These are phyloP conservation scores for Euphorbia schlechtendalii DNA, from an alignment of 441 rosid genomes.

Conservation along the genomic window DNA sequence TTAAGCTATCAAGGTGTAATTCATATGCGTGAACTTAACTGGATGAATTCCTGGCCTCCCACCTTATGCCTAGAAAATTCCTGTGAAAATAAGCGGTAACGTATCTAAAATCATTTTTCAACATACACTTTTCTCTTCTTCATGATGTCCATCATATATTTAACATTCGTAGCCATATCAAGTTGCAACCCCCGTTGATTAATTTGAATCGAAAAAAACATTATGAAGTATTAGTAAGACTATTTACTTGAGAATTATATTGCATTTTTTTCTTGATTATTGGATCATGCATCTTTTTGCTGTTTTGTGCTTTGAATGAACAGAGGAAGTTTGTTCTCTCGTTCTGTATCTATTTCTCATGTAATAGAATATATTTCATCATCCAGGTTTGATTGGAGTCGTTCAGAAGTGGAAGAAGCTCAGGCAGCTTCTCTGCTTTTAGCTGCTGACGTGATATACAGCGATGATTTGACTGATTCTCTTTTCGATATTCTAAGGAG, in stretches of 20 bases:
- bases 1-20: slow-evolving; percentile 37
- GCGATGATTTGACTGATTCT: slow-evolving; percentile 54
- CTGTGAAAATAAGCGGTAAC: slow-evolving; percentile 33
- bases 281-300: background rate
- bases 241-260: background rate
- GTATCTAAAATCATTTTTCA: background rate
- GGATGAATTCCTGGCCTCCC: slow-evolving; percentile 70
- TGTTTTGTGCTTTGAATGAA: background rate
- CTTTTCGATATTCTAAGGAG: slow-evolving; percentile 39
- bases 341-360: background rate
- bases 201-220: too few relatives aligned
- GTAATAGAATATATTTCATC: slow-evolving; percentile 5
- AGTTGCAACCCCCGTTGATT: background rate
- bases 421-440: slow-evolving; percentile 43
- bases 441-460: slow-evolving; percentile 74
- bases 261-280: background rate
- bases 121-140: background rate
- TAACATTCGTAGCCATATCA: background rate
- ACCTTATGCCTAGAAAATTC: slow-evolving; percentile 18
- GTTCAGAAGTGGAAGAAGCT: slow-evolving; percentile 47
- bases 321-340: background rate
- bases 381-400: slow-evolving; percentile 47
- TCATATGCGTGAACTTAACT: slow-evolving; percentile 74
- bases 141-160: slow-evolving; percentile 3
- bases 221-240: background rate